Evolutionary conservation across 768 basidiomycete genomes (phyloP), one percentile per base, ranked within the genome.

Genomic region (Hygrophoropsis aurantiaca): DNA sequence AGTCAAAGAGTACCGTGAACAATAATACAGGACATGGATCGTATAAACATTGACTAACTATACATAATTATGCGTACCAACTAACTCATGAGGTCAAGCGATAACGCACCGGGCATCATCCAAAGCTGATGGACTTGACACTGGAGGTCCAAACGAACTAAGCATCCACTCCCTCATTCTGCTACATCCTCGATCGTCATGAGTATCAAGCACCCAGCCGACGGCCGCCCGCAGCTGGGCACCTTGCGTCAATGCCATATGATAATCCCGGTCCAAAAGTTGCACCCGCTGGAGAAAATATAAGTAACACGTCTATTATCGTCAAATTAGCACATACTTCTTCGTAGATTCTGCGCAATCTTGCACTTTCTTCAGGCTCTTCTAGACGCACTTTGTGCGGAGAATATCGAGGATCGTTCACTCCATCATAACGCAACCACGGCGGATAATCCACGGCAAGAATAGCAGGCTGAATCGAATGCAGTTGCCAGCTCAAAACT

Each of bases 371-470:
- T 47, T 47, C 46, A 3, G 27, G 20, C 2, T 26, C 34, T 46
- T 47, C 46, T n/a, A 47, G 15, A 26, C 46, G 41, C 23, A 5
- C 30, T 45, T 35, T 51, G 27, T n/a, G 19, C 35, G 49, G 21
- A 20, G 44, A 42, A 42, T 46, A 54, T 18, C 25, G 35, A 18
- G 55, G 59, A 47, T 58, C 53, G 25, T 44, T 33, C 2, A 41
- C 32, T n/a, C 55, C 60, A 21, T 55, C 55, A 20, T 58, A 60
- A 13, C 53, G 49, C 2, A 64, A 46, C 55, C 59, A 64, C 2
- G 26, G 15, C 5, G 62, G 62, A 40, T 59, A 54, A n/a, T 50
- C 30, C 19, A 54, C 62, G 5, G 54, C 62, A 4, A 62, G 45
- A 2, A 53, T 52, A 10, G 54, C 55, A 18, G 62, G 61, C 3